Conservation (phyloP, 768 basidiomycete genomes). For the Tylopilus felleus region DNA sequence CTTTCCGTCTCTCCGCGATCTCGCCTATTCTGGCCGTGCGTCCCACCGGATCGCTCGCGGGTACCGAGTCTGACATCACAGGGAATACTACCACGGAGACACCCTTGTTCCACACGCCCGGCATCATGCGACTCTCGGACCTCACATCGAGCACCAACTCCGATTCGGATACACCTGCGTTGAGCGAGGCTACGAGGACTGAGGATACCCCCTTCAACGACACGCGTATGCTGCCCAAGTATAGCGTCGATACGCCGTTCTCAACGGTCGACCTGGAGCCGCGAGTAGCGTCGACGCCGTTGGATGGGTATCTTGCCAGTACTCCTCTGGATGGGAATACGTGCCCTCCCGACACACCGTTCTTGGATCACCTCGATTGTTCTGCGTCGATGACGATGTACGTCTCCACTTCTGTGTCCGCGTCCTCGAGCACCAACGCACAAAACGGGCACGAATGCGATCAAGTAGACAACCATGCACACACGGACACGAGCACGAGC, state of each 20-base stretch:
- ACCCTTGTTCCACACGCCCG: conserved; percentile 9
- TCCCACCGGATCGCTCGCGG: neutral
- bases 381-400: conserved; percentile 14
- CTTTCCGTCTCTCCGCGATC: conserved; percentile 24
- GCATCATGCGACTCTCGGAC: conserved; percentile 17
- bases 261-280: conserved; percentile 8
- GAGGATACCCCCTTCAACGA: conserved; percentile 24
- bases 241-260: conserved; percentile 5
- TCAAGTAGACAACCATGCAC: neutral
- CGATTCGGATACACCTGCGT: conserved; percentile 9
- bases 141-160: conserved; percentile 3
- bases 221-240: conserved; percentile 13
- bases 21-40: conserved; percentile 10
- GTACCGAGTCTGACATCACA: neutral
- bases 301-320: neutral
- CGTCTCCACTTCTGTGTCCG: conserved; percentile 4
- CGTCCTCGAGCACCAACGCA: conserved; percentile 3
- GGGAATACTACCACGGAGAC: neutral
- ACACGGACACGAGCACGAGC: neutral
- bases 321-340: neutral
- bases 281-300: conserved; percentile 10
- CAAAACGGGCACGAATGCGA: neutral
- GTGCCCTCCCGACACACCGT: conserved; percentile 11
- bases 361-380: conserved; percentile 23
- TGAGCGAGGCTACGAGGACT: conserved; percentile 7